These are phyloP conservation scores for Kurtzmaniella quercitrusa DNA, from an alignment of 1,139 yeast species.

Conservation along the genomic window DNA sequence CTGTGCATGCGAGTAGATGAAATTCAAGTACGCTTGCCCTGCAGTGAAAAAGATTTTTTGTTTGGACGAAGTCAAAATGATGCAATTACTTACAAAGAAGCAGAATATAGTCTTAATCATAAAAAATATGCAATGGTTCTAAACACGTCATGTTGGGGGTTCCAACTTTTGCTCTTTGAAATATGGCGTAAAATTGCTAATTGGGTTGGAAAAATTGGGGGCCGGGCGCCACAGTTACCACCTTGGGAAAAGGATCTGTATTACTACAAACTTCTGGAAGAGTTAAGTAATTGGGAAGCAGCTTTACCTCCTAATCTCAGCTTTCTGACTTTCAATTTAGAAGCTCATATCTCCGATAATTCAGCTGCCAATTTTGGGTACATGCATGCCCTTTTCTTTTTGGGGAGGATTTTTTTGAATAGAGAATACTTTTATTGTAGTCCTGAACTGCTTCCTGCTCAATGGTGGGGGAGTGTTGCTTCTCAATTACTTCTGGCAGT, in stretches of 20 bases:
- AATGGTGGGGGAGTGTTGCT: conserved; percentile 29
- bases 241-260: conserved; percentile 26
- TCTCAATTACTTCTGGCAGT: conserved; percentile 18
- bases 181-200: conserved; percentile 29
- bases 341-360: conserved; percentile 27
- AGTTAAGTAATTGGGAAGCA: conserved; percentile 17
- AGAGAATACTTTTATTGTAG: conserved; percentile 32
- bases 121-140: conserved; percentile 5
- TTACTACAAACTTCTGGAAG: conserved; percentile 17
- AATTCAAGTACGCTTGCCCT: conserved; percentile 20
- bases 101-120: conserved; percentile 10
- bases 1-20: conserved; percentile 26
- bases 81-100: conserved; percentile 14
- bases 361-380: conserved; percentile 33
- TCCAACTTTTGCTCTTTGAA: conserved; percentile 25
- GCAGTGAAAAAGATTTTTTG: conserved; percentile 20
- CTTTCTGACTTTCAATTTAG: conserved; percentile 23
- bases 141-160: conserved; percentile 19
- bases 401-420: conserved; percentile 28
- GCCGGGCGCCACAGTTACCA: conserved; percentile 21
- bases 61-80: conserved; percentile 16
- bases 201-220: conserved; percentile 31
- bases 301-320: conserved; percentile 20
- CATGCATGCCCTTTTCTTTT: conserved; percentile 28
- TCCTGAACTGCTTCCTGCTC: conserved; percentile 23